Conservation (phyloP, 768 basidiomycete species). For the Auriscalpium vulgare region DNA sequence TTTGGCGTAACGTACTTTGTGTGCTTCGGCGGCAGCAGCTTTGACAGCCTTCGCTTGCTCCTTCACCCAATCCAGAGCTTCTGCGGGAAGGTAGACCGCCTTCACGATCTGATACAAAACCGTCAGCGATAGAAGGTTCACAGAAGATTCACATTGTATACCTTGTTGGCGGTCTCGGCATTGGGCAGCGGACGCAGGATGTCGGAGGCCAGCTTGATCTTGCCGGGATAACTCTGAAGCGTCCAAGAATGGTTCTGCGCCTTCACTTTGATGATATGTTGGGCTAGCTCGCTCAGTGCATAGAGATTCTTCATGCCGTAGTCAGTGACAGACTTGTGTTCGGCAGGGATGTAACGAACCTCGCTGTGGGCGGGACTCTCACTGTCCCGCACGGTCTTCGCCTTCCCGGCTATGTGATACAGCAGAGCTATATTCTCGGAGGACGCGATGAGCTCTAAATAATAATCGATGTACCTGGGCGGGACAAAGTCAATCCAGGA, state of each 20-base stretch:
- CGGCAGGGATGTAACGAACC: slow-evolving; percentile 30
- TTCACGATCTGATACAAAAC: slow-evolving; percentile 45
- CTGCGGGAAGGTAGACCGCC: slow-evolving; percentile 59
- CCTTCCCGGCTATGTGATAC: slow-evolving; percentile 71
- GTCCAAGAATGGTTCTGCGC: slow-evolving; percentile 62
- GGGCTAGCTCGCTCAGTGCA: slow-evolving; percentile 78
- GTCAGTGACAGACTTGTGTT: background rate
- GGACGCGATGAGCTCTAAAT: slow-evolving; percentile 67
- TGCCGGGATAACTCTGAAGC: slow-evolving; percentile 72
- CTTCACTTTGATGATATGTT: slow-evolving; percentile 73
- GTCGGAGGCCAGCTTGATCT: slow-evolving; percentile 71
- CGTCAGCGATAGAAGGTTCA: background rate
- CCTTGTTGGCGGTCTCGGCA: slow-evolving; percentile 59
- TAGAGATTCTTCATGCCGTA: slow-evolving; percentile 65
- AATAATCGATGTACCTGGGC: slow-evolving; percentile 81
- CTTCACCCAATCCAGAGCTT: slow-evolving; percentile 48
- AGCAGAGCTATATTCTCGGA: slow-evolving; percentile 81
- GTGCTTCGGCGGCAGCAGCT: slow-evolving; percentile 20
- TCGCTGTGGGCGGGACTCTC: slow-evolving; percentile 62
- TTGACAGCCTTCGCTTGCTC: slow-evolving; percentile 34
- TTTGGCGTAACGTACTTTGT: slow-evolving; percentile 8
- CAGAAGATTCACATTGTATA: slow-evolving; percentile 15
- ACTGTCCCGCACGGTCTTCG: slow-evolving; percentile 82
- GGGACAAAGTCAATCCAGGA: background rate
- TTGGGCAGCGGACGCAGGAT: slow-evolving; percentile 68